Evolutionary conservation across 2,329 filamentous ascomycete species (phyloP), one percentile per base, ranked within the genome.

Genomic region (Albophoma yamanashiensis): DNA sequence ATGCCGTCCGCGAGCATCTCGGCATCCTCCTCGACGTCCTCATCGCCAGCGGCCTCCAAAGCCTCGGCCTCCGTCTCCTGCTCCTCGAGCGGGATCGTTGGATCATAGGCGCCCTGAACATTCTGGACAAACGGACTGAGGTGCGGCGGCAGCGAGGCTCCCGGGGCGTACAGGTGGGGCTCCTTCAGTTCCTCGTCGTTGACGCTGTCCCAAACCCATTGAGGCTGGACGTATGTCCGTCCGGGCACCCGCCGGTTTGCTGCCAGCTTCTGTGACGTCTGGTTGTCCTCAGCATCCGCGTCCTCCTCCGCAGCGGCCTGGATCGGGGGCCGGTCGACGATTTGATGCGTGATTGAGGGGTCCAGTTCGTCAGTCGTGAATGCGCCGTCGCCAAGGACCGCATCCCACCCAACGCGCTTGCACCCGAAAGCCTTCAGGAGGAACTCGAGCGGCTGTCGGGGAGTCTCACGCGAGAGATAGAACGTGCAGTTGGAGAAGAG

Each of bases 181-280:
- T 89, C 83, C 72, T 97, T 87, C 60, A 99, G 78, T 74, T 93
- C 91, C 63, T 91, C 91, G 55, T 94, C 90, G 72, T 99, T 99
- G 72, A 96, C 79, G 68, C 90, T 93, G 71, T 99, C 94, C 94
- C 94, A 99, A 4, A 99, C 86, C 93, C 95, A 99, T 73, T 99
- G 94, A 25, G 94, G 94, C 77, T 99, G 94, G 60, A 99, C 78
- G 67, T 99, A 99, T 64, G 86, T 91, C 65, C 94, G 84, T 42
- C 93, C 93, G n/a, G 93, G 92, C 63, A 97, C 88, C 62, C 92
- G 86, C 64, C 85, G 85, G 68, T 90, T 89, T 61, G 74, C 74
- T 34, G 72, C 78, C 59, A 86, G 75, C 71, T 81, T 83, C 71
- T 81, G 83, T 56, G 77, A 77, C 63, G 79, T 89, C 75, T 84